phyloP scores from a whole-genome alignment of 495 filamentous ascomycete genomes.

The Penicillium paxilli region DNA sequence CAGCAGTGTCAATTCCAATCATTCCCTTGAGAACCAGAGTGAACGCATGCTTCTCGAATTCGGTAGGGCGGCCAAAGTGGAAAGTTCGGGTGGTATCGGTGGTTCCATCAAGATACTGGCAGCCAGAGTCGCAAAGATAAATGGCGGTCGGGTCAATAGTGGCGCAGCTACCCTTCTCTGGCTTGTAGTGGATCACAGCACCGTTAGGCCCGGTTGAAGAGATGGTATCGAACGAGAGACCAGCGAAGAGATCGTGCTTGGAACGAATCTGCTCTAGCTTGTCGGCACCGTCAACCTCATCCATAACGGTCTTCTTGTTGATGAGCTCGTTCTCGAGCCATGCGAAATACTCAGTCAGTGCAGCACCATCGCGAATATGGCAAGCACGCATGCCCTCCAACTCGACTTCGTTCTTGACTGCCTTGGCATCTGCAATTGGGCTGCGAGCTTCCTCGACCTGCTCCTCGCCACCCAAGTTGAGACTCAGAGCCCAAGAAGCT shows the following conservation, averaged over 20 bases:
- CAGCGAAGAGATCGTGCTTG: conserved; percentile 81
- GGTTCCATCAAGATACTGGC: conserved; percentile 92
- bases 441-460: conserved; percentile 85
- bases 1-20: conserved; percentile 80
- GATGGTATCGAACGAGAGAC: conserved; percentile 93
- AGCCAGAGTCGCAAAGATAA: conserved; percentile 96
- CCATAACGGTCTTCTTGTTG: conserved; percentile 68
- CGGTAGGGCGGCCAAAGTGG: conserved; percentile 85
- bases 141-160: conserved; percentile 83
- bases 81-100: conserved; percentile 95
- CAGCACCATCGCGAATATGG: conserved; percentile 92
- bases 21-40: conserved; percentile 97
- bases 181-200: conserved; percentile 96
- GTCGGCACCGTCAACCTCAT: conserved; percentile 89
- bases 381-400: conserved; percentile 91
- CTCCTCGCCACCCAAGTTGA: conserved; percentile 84
- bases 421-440: conserved; percentile 90
- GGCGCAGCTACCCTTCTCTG: conserved; percentile 78
- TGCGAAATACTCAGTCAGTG: conserved; percentile 89
- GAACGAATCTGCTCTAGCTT: conserved; percentile 82
- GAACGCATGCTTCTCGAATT: conserved; percentile 86
- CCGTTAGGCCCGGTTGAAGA: conserved; percentile 95
- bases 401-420: conserved; percentile 94
- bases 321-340: conserved; percentile 92
- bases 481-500: conserved; percentile 90